Evolutionary conservation across 2,329 filamentous ascomycete species (phyloP).

Genomic region (Dothideomycetes sp.): DNA sequence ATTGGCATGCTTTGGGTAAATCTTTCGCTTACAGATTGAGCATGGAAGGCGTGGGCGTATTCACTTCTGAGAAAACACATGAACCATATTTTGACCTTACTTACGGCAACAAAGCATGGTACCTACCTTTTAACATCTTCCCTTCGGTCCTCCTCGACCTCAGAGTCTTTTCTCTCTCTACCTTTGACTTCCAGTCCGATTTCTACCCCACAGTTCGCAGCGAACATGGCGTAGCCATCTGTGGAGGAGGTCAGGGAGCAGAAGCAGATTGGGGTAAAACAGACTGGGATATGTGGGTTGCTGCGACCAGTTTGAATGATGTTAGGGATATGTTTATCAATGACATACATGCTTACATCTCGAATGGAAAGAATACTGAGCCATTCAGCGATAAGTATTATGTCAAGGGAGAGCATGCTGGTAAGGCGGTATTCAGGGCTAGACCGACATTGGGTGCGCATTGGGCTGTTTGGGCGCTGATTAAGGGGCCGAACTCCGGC

Average conservation of each 20-base stretch:
- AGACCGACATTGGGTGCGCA: slow-evolving; percentile 36
- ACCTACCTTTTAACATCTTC: slow-evolving; percentile 23
- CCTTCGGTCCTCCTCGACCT: slow-evolving; percentile 39
- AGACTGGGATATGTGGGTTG: slow-evolving; percentile 39
- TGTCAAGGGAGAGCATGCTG: slow-evolving; percentile 24
- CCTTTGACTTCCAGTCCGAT: slow-evolving; percentile 18
- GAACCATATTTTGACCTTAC: not conserved
- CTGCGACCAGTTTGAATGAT: slow-evolving; percentile 17
- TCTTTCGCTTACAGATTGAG: slow-evolving; percentile 25
- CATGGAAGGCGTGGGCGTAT: slow-evolving; percentile 7
- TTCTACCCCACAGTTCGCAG: slow-evolving; percentile 31
- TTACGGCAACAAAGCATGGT: not conserved
- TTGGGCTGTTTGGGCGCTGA: slow-evolving; percentile 33
- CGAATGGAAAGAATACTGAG: slow-evolving; percentile 35
- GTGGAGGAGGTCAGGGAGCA: slow-evolving; percentile 18
- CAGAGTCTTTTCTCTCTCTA: slow-evolving; percentile 27
- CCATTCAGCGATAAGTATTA: slow-evolving; percentile 37
- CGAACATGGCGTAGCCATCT: slow-evolving; percentile 32
- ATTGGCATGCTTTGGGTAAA: slow-evolving; percentile 30
- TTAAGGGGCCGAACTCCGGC: slow-evolving; percentile 12
- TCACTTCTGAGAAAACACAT: not conserved
- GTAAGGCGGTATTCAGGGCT: slow-evolving; percentile 28
- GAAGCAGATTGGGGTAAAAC: slow-evolving; percentile 35
- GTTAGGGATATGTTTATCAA: slow-evolving; percentile 27
- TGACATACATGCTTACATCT: slow-evolving; percentile 34